Evolutionary conservation across 371 early-diverging fungal genomes (phyloP).

Genomic region (Batkoa obscura): DNA sequence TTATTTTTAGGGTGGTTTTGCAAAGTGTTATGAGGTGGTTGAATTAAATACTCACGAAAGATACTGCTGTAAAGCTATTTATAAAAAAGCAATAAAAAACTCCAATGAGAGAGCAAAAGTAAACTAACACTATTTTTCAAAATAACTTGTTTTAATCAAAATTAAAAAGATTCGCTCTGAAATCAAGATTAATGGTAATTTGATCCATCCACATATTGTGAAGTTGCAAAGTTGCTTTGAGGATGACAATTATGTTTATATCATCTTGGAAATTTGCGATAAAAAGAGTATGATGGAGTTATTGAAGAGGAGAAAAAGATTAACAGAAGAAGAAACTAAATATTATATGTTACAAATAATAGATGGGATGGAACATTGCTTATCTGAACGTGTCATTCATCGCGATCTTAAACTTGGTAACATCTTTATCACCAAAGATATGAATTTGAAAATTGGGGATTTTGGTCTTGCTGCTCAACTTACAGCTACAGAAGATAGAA

Average conservation of each 20-base stretch:
- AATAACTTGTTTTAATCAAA: no score
- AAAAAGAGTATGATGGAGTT: conserved; percentile 71
- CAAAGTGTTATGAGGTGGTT: background rate
- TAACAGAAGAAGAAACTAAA: conserved; percentile 27
- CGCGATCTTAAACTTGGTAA: conserved; percentile 96
- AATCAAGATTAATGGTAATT: conserved; percentile 63
- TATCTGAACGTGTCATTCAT: conserved; percentile 82
- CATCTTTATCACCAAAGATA: conserved; percentile 75
- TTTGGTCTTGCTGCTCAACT: conserved; percentile 89
- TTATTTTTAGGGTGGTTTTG: background rate
- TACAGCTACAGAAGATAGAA: conserved; percentile 52
- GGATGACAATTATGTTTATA: conserved; percentile 72
- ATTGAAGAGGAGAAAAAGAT: conserved; percentile 26
- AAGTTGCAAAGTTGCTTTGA: conserved; percentile 70
- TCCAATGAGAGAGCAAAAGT: background rate
- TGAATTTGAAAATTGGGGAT: conserved; percentile 89
- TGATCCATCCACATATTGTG: conserved; percentile 75
- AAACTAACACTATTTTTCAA: no score
- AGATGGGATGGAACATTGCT: conserved; percentile 72
- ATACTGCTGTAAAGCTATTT: background rate
- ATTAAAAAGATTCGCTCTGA: conserved; percentile 19
- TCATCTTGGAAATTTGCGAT: conserved; percentile 89
- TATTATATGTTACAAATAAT: conserved; percentile 61
- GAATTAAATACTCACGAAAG: background rate
- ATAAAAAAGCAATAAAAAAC: background rate